These are phyloP conservation scores for Allium fistulosum DNA, from an alignment of 106 monocot genomes.

Conservation along the genomic window DNA sequence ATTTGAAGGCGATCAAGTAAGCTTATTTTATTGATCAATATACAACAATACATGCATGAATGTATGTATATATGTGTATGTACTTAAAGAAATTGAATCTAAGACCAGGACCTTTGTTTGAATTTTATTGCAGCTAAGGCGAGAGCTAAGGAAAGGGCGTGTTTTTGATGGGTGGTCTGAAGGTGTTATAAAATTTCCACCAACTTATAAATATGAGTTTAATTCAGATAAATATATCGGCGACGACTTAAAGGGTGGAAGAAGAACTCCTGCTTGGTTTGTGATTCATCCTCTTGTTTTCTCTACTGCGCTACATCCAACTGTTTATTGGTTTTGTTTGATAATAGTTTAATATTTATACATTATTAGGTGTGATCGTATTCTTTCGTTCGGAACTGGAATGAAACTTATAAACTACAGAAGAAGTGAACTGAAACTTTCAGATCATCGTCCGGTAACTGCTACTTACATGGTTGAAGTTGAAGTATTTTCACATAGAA, in stretches of 20 bases:
- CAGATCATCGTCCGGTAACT: constrained; percentile 67
- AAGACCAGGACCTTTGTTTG: neutral
- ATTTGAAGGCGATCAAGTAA: constrained; percentile 75
- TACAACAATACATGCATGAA: neutral
- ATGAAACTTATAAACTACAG: constrained; percentile 39
- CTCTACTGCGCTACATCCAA: neutral
- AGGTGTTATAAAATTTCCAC: constrained; percentile 72
- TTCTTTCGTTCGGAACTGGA: constrained; percentile 62
- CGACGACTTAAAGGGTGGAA: constrained; percentile 50
- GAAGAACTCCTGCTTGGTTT: constrained; percentile 94
- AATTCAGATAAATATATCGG: constrained; percentile 57
- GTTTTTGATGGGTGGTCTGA: constrained; percentile 94
- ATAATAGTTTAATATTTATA: neutral
- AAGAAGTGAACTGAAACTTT: constrained; percentile 44
- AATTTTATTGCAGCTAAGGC: constrained; percentile 38
- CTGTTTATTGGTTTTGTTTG: neutral
- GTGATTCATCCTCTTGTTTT: neutral
- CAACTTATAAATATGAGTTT: constrained; percentile 81
- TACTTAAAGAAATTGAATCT: neutral
- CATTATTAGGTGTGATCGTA: constrained; percentile 58
- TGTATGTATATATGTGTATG: neutral
- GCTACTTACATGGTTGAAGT: constrained; percentile 49
- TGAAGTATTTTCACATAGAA: constrained; percentile 60
- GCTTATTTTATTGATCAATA: neutral
- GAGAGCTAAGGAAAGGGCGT: constrained; percentile 63